Evolutionary conservation across 768 basidiomycete genomes (phyloP), one percentile per base, ranked within the genome.

Genomic region (Clathrus columnatus): DNA sequence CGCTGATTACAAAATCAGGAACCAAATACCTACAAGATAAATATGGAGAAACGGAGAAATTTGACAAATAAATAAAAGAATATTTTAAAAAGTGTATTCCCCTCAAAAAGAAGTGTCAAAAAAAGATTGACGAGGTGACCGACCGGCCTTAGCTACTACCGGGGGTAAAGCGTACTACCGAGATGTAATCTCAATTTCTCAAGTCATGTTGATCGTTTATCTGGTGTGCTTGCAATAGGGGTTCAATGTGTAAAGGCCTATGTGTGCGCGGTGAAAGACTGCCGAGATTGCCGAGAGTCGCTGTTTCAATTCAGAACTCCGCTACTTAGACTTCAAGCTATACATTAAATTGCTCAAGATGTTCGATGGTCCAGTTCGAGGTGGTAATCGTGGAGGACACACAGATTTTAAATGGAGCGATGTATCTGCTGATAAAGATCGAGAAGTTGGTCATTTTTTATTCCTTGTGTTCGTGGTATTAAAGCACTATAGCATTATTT

Each of bases 381-480:
- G 87, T 44, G 90, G 90, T n/a, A 92, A 89, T 20, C 81, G 90
- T 56, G 90, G 90, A n/a, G 90, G 90, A 2, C 87, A 89, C 62
- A 90, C 84, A 48, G 87, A 91, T 63, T 92, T 92, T 76, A 91
- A 91, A 69, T 92, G 90, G 90, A 66, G 85, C 10, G 91, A 93
- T 62, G 89, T 90, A 7, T 85, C 89, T 42, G 87, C 86, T 56
- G 92, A 94, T 72, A 94, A 94, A 70, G 92, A 94, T 71, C 79
- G 87, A 70, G 92, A 94, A 74, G 92, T 91, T 51, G 50, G 71
- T 61, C 45, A 42, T 29, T 17, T n/a, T 48, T 26, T 6, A 18
- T 30, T 48, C 46, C 18, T 7, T 20, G 20, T 21, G n/a, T 51
- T n/a, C 17, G 17, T 29, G 17, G 18, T 3, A 14, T 28, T 6